Evolutionary conservation across 1,284 basidiomycete species (phyloP), one percentile per base, ranked within the genome.

Genomic region (Xanthoconium separans): DNA sequence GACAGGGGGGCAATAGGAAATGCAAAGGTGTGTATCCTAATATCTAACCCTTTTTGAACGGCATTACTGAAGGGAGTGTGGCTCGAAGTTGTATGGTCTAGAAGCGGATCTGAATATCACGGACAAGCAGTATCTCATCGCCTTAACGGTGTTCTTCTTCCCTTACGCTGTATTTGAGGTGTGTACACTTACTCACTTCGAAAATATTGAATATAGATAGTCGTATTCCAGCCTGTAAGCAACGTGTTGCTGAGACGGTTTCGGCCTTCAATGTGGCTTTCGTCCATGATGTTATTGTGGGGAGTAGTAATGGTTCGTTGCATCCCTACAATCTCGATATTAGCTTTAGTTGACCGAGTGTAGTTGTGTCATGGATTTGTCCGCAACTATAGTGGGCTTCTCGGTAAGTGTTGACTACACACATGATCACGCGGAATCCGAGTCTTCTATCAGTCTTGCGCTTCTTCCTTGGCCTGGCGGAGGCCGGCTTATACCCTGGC

Each of bases 1-100:
- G 85, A 89, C 65, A 75, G 85, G 61, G 79, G 83, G 46, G 85
- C 80, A 50, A 81, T 87, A 60, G 84, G 81, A 54, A 87, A 87
- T 62, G 85, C 86, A 10, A 80, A 79, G 69, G 79, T 82, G 24
- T 63, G 75, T 60, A 56, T 56, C 18, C 4, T 27, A 27, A 33
- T n/a, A 15, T 15, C 20, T 5, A 22, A 20, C 11, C 5, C 20
- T 13, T 10, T 22, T 40, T 18, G 20, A 20, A 53, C 63, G 22
- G 33, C 18, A 27, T 53, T 3, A 27, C 47, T 45, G 43, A 60
- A 27, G 16, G 44, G 44, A 15, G 42, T 27, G 50, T 11, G 22
- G 29, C 24, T 43, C 10, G 22, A 44, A 81, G 80, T 63, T 81
- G 43, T 84, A 82, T 57, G 65, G 72, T 43, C 65, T 84, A 39